Percentiles rank a stretch among this genome's conserved stretches.
Conservation (phyloP, 768 basidiomycete genomes). For the Lactarius sp. region DNA sequence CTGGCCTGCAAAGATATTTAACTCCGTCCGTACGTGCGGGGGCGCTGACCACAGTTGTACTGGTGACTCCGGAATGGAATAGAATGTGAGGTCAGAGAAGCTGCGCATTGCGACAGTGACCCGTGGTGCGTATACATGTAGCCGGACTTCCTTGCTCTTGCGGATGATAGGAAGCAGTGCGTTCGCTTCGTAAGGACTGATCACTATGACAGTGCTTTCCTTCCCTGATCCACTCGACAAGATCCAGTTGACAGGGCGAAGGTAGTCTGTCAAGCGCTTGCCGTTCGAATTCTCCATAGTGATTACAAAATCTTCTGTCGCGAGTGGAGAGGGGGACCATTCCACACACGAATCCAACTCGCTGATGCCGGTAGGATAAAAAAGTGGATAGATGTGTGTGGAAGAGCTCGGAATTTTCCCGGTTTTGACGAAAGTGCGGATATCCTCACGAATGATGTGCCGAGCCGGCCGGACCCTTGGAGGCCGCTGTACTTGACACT, state of each 20-base stretch:
- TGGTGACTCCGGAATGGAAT: not conserved
- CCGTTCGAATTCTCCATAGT: not conserved
- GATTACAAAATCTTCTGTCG: slow-evolving; percentile 12
- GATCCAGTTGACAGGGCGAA: not conserved
- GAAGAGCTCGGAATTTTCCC: not conserved
- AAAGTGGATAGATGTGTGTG: not conserved
- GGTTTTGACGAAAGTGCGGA: slow-evolving; percentile 11
- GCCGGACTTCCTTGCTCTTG: slow-evolving; percentile 7
- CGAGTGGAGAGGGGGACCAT: slow-evolving; percentile 15
- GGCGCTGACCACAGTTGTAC: not conserved
- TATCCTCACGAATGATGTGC: not conserved
- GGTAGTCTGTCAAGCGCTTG: slow-evolving; percentile 2
- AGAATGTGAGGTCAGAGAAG: slow-evolving; percentile 7
- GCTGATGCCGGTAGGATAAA: not conserved
- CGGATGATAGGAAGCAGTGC: slow-evolving; percentile 14
- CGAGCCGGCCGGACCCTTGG: slow-evolving; percentile 1
- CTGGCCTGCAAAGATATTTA: slow-evolving; percentile 17
- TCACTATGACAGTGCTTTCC: not conserved
- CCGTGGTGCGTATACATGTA: slow-evolving; percentile 16
- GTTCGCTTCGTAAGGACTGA: too few species aligned
- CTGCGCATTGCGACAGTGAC: not conserved
- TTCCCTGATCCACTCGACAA: slow-evolving; percentile 13
- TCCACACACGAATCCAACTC: not conserved
- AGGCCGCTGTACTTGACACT: slow-evolving; percentile 13
- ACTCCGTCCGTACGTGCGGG: not conserved